Conservation (phyloP, 108 stramenopile genomes). For the Seminavis robusta region DNA sequence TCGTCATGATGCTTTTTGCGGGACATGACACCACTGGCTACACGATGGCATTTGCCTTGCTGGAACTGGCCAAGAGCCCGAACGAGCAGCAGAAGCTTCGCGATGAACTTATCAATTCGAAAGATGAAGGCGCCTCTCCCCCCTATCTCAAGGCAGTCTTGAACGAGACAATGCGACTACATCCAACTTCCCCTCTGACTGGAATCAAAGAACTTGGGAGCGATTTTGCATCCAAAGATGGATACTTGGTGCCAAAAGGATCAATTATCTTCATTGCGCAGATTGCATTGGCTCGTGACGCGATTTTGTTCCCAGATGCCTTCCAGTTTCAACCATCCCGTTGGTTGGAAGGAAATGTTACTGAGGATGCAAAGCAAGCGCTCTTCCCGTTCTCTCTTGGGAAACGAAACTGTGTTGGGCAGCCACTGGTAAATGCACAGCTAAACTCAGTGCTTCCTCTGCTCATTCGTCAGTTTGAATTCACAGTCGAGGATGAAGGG, state of each 20-base stretch:
- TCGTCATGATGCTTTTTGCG: slow-evolving; percentile 36
- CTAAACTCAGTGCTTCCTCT: neutral
- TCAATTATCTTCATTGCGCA: slow-evolving; percentile 1
- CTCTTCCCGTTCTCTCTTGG: slow-evolving; percentile 19
- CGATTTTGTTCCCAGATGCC: neutral
- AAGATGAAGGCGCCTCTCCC: neutral
- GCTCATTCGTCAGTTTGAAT: neutral
- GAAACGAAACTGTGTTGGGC: slow-evolving; percentile 11
- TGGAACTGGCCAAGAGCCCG: slow-evolving; percentile 38
- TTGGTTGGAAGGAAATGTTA: slow-evolving; percentile 8
- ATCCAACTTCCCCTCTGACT: slow-evolving; percentile 3
- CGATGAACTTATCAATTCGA: slow-evolving; percentile 12
- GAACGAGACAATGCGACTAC: neutral
- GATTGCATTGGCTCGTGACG: neutral
- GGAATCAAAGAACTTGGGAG: neutral
- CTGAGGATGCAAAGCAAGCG: neutral
- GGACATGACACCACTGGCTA: slow-evolving; percentile 49
- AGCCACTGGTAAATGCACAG: slow-evolving; percentile 12
- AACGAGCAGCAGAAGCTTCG: slow-evolving; percentile 20
- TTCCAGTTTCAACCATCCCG: slow-evolving; percentile 4
- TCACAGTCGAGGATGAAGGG: no score
- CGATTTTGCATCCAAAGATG: neutral
- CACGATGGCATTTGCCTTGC: slow-evolving; percentile 33
- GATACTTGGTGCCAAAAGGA: slow-evolving; percentile 5
- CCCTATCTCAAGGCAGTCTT: neutral